Percentiles rank a stretch among this genome's conserved stretches.
phyloP scores from a whole-genome alignment of 441 rosid genomes.

The Adansonia madagascariensis region DNA sequence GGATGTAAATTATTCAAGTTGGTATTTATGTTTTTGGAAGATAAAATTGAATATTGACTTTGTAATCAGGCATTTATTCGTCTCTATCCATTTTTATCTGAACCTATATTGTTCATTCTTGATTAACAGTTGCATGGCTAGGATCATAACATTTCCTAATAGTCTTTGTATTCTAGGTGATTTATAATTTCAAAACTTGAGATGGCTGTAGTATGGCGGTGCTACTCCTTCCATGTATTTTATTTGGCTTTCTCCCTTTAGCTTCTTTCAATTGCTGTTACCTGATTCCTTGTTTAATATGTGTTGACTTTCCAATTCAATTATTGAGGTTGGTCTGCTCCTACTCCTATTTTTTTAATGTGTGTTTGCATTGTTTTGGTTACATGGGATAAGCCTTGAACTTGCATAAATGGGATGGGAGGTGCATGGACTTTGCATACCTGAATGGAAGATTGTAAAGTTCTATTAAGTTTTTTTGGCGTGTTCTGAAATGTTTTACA shows the following conservation, averaged over 20 bases:
- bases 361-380: slow-evolving; percentile 8
- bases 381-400: neutral
- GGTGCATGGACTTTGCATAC: neutral
- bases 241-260: neutral
- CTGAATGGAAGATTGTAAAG: neutral
- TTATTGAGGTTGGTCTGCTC: neutral
- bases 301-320: neutral
- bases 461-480: neutral
- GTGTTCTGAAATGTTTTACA: neutral
- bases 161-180: neutral
- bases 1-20: slow-evolving; percentile 1
- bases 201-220: neutral
- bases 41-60: neutral
- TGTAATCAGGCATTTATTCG: neutral
- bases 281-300: neutral
- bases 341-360: neutral
- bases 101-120: neutral
- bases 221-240: neutral
- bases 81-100: neutral
- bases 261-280: neutral
- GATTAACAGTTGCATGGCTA: neutral
- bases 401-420: slow-evolving; percentile 4
- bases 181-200: neutral
- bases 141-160: neutral
- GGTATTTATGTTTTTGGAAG: neutral